A percentile compares a stretch with the other conserved stretches of the same genome.
Evolutionary conservation across 495 filamentous ascomycete species (phyloP).

Genomic region (Penicillium roqueforti): DNA sequence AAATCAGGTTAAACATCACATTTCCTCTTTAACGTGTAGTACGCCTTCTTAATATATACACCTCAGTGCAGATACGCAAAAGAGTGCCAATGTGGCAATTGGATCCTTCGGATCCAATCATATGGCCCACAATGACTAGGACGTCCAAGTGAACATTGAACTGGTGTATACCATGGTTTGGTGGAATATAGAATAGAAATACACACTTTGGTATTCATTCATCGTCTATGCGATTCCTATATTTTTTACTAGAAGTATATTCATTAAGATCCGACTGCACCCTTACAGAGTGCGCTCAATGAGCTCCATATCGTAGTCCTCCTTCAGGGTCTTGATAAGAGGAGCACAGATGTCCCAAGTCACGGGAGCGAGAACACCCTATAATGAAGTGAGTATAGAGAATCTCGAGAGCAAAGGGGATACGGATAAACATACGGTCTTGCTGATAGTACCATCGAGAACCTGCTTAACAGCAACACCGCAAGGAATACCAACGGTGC

Average conservation of each 20-base stretch:
- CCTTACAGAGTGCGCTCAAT: constrained; percentile 13
- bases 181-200: not conserved
- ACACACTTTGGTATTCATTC: constrained; percentile 6
- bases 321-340: constrained; percentile 59
- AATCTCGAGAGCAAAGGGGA: not conserved
- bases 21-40: too few relatives aligned
- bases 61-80: too few relatives aligned
- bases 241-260: constrained; percentile 1
- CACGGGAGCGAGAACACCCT: constrained; percentile 80
- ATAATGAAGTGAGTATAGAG: constrained; percentile 1
- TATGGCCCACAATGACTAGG: too few relatives aligned
- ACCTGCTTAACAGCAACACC: constrained; percentile 72
- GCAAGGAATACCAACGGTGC: constrained; percentile 58
- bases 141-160: too few relatives aligned
- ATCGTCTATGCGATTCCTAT: constrained; percentile 10
- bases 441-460: constrained; percentile 71
- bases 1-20: too few relatives aligned
- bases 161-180: too few relatives aligned
- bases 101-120: too few relatives aligned
- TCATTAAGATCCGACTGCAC: not conserved
- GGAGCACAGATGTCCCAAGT: constrained; percentile 61
- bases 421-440: constrained; percentile 42
- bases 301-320: constrained; percentile 11
- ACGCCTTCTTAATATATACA: too few relatives aligned
- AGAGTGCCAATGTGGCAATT: too few relatives aligned